These are phyloP conservation scores for Fusarium sp. DNA, from an alignment of 2,329 filamentous ascomycete species.

Conservation along the genomic window DNA sequence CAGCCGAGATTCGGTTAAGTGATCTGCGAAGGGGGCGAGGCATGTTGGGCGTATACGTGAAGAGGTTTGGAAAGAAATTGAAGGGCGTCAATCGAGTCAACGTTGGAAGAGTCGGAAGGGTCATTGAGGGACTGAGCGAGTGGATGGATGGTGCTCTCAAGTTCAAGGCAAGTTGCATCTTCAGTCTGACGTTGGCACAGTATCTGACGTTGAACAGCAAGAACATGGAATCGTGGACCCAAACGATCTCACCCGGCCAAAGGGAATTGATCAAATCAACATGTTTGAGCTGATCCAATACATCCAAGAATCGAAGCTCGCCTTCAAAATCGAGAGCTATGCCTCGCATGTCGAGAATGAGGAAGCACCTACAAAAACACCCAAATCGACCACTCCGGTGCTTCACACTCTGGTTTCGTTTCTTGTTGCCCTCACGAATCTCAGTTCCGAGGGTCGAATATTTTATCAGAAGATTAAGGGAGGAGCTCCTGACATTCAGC, in stretches of 20 bases:
- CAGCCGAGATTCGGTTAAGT: slow-evolving; percentile 76
- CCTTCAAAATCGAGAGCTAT: slow-evolving; percentile 95
- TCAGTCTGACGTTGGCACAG: not conserved
- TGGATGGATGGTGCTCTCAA: slow-evolving; percentile 70
- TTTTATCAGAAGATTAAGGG: slow-evolving; percentile 66
- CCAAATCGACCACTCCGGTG: slow-evolving; percentile 56
- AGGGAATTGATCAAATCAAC: slow-evolving; percentile 95
- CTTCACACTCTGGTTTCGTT: slow-evolving; percentile 70
- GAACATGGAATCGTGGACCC: slow-evolving; percentile 76
- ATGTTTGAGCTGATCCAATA: slow-evolving; percentile 89
- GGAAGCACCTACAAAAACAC: slow-evolving; percentile 41
- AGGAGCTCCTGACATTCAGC: slow-evolving; percentile 59
- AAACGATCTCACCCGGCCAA: slow-evolving; percentile 79
- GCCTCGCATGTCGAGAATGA: slow-evolving; percentile 69
- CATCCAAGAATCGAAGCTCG: slow-evolving; percentile 90
- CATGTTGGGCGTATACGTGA: slow-evolving; percentile 84
- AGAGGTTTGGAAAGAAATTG: slow-evolving; percentile 86
- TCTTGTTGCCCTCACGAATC: slow-evolving; percentile 85
- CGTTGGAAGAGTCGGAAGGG: slow-evolving; percentile 84
- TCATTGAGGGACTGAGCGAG: slow-evolving; percentile 80
- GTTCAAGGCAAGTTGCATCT: slow-evolving; percentile 54
- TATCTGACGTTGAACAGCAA: slow-evolving; percentile 33
- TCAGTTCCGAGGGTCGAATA: slow-evolving; percentile 75
- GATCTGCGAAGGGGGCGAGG: slow-evolving; percentile 79
- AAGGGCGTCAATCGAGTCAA: slow-evolving; percentile 94